Base-by-base conservation (phyloP, 148 eudicot genomes). In the Euryodendron excelsum region DNA sequence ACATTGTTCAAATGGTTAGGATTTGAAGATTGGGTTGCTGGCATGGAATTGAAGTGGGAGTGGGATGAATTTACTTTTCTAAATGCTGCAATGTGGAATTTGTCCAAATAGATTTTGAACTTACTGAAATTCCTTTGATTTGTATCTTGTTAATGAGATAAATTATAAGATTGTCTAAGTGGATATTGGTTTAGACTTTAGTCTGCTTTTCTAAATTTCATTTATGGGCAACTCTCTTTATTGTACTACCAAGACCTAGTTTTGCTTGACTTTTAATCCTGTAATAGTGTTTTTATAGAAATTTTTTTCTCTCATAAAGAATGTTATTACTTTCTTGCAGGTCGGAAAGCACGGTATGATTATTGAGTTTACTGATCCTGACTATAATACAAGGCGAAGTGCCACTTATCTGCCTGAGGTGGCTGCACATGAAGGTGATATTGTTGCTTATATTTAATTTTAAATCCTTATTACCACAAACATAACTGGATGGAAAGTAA, bases 321-420 rank as follows among this genome's bases (percentile, higher is more conserved):
- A 55, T 55, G 23, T 55, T 55, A 21, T 55, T 55, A 23, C 23
- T 41, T 69, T 83, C 62, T 81, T 85, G 76, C 88, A 96, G 99
- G 86, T 96, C 61, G 99, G 92, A 77, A 90, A 81, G 83, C 99
- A 96, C 80, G 99, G 99, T 71, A 89, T 96, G 76, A 96, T 96
- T 33, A 96, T 96, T 88, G 98, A 96, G 78, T 96, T 96, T 80
- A 89, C 90, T 75, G 99, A 93, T 78, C 94, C 96, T 85, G 91
- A 85, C 80, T 80, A 79, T 78, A 91, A 90, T 81, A 84, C 86
- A 50, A 85, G 84, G 86, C 88, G 94, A 81, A 91, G 81, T 86
- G 99, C 98, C 78, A 93, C 98, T 31, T 96, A 96, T 87, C 84
- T 96, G 75, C 99, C 99, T 85, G 99, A 96, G 82, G 89, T 96